Evolutionary conservation across 2,329 filamentous ascomycete species (phyloP).

Genomic region (Alternaria arborescens): DNA sequence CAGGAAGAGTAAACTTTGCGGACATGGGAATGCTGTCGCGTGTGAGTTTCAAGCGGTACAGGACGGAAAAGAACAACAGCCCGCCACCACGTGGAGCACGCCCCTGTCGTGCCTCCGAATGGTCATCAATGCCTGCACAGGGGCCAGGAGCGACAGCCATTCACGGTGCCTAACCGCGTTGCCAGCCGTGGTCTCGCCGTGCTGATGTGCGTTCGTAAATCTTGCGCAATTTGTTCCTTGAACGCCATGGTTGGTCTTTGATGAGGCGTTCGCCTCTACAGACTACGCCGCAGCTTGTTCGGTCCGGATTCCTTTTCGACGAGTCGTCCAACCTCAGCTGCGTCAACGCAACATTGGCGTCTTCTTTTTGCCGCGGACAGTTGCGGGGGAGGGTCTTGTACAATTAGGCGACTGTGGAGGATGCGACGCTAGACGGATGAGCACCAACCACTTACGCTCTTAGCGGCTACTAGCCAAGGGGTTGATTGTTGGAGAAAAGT

Average conservation of each 20-base stretch:
- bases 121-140: conserved; percentile 24
- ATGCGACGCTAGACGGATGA: conserved; percentile 21
- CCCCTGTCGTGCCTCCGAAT: conserved; percentile 8
- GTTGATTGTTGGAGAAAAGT: conserved; percentile 17
- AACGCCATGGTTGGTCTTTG: conserved; percentile 13
- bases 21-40: conserved; percentile 19
- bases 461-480: conserved; percentile 6
- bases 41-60: conserved; percentile 22
- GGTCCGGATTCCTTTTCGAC: conserved; percentile 12
- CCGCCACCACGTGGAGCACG: conserved; percentile 34
- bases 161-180: conserved; percentile 24
- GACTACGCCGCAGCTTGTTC: conserved; percentile 17
- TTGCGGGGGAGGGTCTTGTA: conserved; percentile 24
- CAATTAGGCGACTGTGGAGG: conserved; percentile 31
- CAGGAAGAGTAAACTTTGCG: conserved; percentile 5
- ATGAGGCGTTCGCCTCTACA: conserved; percentile 1
- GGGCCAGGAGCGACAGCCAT: conserved; percentile 24
- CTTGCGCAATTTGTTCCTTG: conserved; percentile 18
- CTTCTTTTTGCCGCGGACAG: conserved; percentile 15
- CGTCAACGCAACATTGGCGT: conserved; percentile 1
- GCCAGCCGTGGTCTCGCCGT: conserved; percentile 22
- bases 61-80: conserved; percentile 17
- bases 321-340: conserved; percentile 3
- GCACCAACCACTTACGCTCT: conserved; percentile 9
- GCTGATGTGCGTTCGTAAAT: conserved; percentile 9